phyloP scores from a whole-genome alignment of 345 rosid genomes.

The Sisymbrium altissimum region DNA sequence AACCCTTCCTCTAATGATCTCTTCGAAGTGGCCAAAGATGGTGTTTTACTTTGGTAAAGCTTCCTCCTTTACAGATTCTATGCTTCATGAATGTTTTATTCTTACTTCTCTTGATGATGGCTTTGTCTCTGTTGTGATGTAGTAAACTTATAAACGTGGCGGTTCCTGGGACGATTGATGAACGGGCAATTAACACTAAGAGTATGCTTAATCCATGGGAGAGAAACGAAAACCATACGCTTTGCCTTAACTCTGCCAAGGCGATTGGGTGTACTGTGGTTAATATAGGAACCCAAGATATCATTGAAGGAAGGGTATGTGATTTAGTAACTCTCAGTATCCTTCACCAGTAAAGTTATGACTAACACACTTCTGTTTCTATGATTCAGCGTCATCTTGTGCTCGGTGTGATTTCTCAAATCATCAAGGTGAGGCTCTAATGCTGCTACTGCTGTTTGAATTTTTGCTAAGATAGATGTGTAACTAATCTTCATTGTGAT shows the following conservation, averaged over 20 bases:
- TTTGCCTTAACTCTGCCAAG: slow-evolving; percentile 94
- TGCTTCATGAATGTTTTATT: neutral
- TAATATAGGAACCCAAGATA: slow-evolving; percentile 90
- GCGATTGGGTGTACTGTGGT: slow-evolving; percentile 99
- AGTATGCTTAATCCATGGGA: slow-evolving; percentile 98
- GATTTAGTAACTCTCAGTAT: neutral
- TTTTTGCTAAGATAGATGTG: neutral
- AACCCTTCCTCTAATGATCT: slow-evolving; percentile 87
- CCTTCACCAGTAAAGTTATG: neutral
- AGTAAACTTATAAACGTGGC: slow-evolving; percentile 98
- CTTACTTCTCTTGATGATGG: slow-evolving; percentile 1
- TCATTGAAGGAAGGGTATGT: slow-evolving; percentile 97
- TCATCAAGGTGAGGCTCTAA: slow-evolving; percentile 64
- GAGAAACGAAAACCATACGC: slow-evolving; percentile 94
- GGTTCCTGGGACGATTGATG: slow-evolving; percentile 98
- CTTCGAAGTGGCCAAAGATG: slow-evolving; percentile 90
- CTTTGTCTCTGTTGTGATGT: slow-evolving; percentile 28
- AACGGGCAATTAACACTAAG: slow-evolving; percentile 94
- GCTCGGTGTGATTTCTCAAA: slow-evolving; percentile 93
- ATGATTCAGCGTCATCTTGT: slow-evolving; percentile 88
- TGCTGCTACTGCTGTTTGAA: neutral
- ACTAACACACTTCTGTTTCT: slow-evolving; percentile 10
- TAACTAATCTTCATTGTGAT: slow-evolving; percentile 13
- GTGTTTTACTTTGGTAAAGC: slow-evolving; percentile 87
- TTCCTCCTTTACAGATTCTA: neutral